Evolutionary conservation across 306 rosid genomes (phyloP).

Genomic region (Vachellia collinsii): DNA sequence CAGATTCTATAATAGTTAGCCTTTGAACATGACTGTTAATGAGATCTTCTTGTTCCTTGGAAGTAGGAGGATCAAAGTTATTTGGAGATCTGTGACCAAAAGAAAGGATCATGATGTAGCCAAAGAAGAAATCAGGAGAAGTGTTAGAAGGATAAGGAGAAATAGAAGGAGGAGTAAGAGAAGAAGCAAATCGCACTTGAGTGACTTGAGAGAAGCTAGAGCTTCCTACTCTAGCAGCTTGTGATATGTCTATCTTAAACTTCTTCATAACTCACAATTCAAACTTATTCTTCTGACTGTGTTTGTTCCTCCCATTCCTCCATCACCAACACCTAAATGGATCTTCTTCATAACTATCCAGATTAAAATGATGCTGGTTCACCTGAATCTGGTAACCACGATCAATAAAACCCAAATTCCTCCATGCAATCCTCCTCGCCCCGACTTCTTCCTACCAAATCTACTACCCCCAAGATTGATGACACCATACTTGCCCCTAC

Average conservation of each 20-base stretch:
- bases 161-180: neutral
- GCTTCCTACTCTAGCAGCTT: neutral
- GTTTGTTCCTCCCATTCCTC: neutral
- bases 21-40: neutral
- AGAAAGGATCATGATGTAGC: neutral
- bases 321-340: slow-evolving; percentile 49
- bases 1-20: neutral
- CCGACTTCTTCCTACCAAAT: slow-evolving; percentile 67
- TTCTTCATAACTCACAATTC: neutral
- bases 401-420: slow-evolving; percentile 53
- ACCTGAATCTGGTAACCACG: slow-evolving; percentile 22
- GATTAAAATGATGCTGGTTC: slow-evolving; percentile 54
- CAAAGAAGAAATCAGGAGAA: neutral
- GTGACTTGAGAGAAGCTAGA: neutral
- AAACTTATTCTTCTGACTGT: neutral
- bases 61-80: neutral
- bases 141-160: neutral
- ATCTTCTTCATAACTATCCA: slow-evolving; percentile 66
- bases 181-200: neutral
- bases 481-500: slow-evolving; percentile 90
- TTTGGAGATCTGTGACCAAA: neutral
- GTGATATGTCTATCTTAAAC: neutral
- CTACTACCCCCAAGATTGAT: slow-evolving; percentile 83
- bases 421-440: slow-evolving; percentile 73
- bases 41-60: neutral